Evolutionary conservation across 257 asterid genomes (phyloP).

Genomic region (Cinchona pubescens): DNA sequence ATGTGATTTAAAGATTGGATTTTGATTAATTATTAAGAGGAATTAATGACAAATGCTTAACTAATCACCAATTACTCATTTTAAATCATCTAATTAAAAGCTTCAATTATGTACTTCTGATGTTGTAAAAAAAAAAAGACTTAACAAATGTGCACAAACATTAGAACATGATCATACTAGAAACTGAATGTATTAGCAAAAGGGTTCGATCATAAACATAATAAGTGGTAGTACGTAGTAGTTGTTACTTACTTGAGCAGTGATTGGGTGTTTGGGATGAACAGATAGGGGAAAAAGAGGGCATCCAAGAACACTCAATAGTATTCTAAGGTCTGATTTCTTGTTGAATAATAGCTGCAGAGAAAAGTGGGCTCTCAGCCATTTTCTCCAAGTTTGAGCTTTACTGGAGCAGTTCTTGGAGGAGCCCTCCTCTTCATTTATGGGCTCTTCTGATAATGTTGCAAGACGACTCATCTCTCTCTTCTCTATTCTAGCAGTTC

Average conservation of each 20-base stretch:
- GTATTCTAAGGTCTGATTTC: slow-evolving; percentile 68
- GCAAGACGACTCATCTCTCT: slow-evolving; percentile 59
- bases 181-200: too few species aligned
- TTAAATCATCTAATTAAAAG: too few species aligned
- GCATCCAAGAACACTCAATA: slow-evolving; percentile 71
- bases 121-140: too few species aligned
- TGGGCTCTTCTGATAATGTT: slow-evolving; percentile 68
- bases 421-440: slow-evolving; percentile 47
- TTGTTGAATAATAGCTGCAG: slow-evolving; percentile 50
- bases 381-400: slow-evolving; percentile 49
- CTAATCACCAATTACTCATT: too few species aligned
- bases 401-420: slow-evolving; percentile 32
- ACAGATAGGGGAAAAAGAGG: slow-evolving; percentile 69
- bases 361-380: slow-evolving; percentile 58
- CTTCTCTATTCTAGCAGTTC: too few species aligned
- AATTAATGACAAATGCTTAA: neutral
- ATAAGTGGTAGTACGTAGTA: too few species aligned
- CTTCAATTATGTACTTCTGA: too few species aligned
- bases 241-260: slow-evolving; percentile 61
- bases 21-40: neutral
- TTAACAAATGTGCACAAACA: neutral
- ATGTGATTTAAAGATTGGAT: neutral
- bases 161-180: too few species aligned
- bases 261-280: slow-evolving; percentile 33
- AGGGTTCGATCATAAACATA: too few species aligned